Evolutionary conservation across 1,284 basidiomycete species (phyloP), one percentile per base, ranked within the genome.

Genomic region (Malassezia brasiliensis): DNA sequence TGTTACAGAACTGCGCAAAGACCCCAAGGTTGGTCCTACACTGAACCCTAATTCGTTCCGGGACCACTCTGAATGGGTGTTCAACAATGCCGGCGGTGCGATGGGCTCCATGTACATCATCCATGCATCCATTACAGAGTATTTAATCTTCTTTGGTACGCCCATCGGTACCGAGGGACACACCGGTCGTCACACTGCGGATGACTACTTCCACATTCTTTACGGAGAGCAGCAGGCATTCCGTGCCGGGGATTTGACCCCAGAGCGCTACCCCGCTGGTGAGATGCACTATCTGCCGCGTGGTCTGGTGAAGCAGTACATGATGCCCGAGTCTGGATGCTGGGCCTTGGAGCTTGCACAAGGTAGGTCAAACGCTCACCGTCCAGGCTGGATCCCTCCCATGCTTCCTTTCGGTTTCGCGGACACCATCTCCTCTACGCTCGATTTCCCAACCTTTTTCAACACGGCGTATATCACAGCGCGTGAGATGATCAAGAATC

Each of bases 71-170:
- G 90, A 96, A 71, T 96, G 93, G 93, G 83, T 96, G 40, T 88
- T 94, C 78, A 96, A 86, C 79, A 98, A 98, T 72, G 93, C 93
- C 0, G 93, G 91, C 17, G 93, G 94, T 50, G 93, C 94, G 0
- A 98, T 96, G 93, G 93, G 78, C 41, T 84, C 85, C 41, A 96
- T 98, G 93, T 96, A 89, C 77, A 82, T 96, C 77, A 87, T 98
- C 63, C 91, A 96, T 72, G 88, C 90, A 15, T 86, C 83, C 76
- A 93, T 79, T 88, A 90, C 78, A 82, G 93, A 70, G 60, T 81
- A 81, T 66, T 67, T 82, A 39, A 81, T 81, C 77, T 86, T 98
- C 69, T 98, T 98, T 67, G 93, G 93, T 4, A 91, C 90, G 0
- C 90, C 91, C 0, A 79, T 96, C 8, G 93, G 93, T 12, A 98